Conservation (phyloP, 2,329 filamentous ascomycete genomes). For the Amauroascus niger region DNA sequence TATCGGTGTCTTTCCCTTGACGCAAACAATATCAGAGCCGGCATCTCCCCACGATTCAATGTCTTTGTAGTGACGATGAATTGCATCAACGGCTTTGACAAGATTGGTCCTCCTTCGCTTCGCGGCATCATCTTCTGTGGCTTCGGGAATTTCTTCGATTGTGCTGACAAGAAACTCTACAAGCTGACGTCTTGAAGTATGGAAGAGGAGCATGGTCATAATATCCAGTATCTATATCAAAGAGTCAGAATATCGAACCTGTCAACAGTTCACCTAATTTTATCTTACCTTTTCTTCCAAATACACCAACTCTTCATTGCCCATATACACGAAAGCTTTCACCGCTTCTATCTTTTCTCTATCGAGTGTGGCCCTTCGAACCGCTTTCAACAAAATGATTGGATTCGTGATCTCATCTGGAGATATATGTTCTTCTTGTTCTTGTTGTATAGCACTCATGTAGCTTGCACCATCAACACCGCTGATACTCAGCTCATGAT, state of each 20-base stretch:
- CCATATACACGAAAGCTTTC: conserved; percentile 69
- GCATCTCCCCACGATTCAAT: conserved; percentile 81
- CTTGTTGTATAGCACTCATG: conserved; percentile 24
- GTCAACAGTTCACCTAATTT: too few relatives aligned
- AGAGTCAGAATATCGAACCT: neutral
- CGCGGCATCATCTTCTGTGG: conserved; percentile 36
- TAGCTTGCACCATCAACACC: conserved; percentile 24
- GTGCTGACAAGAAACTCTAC: conserved; percentile 59
- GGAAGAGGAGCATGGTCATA: conserved; percentile 80
- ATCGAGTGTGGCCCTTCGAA: conserved; percentile 68
- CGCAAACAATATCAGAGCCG: conserved; percentile 14
- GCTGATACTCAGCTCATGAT: conserved; percentile 33
- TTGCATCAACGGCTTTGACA: conserved; percentile 58
- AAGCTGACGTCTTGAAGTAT: conserved; percentile 70
- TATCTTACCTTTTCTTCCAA: conserved; percentile 54
- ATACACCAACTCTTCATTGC: conserved; percentile 63
- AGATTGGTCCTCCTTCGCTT: conserved; percentile 55
- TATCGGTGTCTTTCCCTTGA: conserved; percentile 2
- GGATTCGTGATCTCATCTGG: conserved; percentile 54
- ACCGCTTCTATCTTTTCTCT: conserved; percentile 82
- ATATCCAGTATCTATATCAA: conserved; percentile 66
- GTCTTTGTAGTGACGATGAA: conserved; percentile 67
- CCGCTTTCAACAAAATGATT: conserved; percentile 55
- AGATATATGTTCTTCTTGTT: conserved; percentile 36
- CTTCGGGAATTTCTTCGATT: conserved; percentile 43